phyloP scores from a whole-genome alignment of 352 stramenopile species.

The Pythium brassicae region DNA sequence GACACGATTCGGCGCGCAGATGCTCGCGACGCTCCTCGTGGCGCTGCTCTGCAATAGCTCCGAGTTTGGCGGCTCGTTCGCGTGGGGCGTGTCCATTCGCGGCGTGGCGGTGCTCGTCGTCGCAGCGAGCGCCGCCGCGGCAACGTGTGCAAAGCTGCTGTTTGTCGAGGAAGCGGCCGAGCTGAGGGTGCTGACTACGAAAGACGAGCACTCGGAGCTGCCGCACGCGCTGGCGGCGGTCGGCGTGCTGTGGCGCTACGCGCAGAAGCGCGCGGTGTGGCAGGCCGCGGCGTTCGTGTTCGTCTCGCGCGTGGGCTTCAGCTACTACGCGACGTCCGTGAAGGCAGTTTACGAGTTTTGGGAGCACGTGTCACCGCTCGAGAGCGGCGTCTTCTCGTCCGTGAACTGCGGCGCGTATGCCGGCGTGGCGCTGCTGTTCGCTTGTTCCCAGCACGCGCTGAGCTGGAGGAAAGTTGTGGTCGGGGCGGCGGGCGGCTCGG shows the following conservation, averaged over 20 bases:
- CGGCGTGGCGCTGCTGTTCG: slow-evolving; percentile 26
- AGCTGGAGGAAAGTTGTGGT: slow-evolving; percentile 38
- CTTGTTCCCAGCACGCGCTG: slow-evolving; percentile 11
- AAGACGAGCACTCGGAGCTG: background rate
- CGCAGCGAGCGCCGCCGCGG: slow-evolving; percentile 15
- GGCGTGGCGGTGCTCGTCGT: slow-evolving; percentile 37
- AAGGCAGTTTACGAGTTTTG: slow-evolving; percentile 65
- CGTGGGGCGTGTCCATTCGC: slow-evolving; percentile 39
- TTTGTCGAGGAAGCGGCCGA: slow-evolving; percentile 30
- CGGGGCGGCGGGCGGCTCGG: slow-evolving; percentile 25
- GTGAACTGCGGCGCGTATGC: slow-evolving; percentile 44
- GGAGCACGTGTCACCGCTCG: slow-evolving; percentile 28
- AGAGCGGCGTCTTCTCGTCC: slow-evolving; percentile 39
- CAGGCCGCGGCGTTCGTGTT: slow-evolving; percentile 40
- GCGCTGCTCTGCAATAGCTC: slow-evolving; percentile 51
- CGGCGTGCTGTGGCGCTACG: slow-evolving; percentile 24
- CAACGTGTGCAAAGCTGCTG: slow-evolving; percentile 18
- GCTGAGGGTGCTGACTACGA: too few relatives aligned
- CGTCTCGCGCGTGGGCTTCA: slow-evolving; percentile 42
- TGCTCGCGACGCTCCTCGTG: slow-evolving; percentile 34
- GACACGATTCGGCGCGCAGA: slow-evolving; percentile 33
- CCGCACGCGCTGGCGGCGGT: slow-evolving; percentile 11
- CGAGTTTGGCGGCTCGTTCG: slow-evolving; percentile 48
- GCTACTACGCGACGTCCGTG: slow-evolving; percentile 50
- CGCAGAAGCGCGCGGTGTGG: slow-evolving; percentile 34